Conservation (phyloP, 1,284 basidiomycete species). For the Inonotus hispidus region DNA sequence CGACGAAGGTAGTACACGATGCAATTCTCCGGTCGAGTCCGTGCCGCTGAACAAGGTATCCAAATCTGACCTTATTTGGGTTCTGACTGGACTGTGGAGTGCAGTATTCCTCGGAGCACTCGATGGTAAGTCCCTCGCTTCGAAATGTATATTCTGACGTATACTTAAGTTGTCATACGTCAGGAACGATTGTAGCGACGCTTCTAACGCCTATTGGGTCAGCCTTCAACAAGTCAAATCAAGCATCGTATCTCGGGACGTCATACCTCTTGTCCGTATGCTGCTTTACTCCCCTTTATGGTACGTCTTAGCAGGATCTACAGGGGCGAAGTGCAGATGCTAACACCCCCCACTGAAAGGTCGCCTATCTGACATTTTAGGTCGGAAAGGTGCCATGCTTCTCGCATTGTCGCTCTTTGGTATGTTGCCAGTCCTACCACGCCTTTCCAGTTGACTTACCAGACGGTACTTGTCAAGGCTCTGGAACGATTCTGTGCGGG, state of each 20-base stretch:
- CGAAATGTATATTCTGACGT: constrained; percentile 15
- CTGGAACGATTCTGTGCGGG: constrained; percentile 79
- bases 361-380: constrained; percentile 82
- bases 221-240: constrained; percentile 71
- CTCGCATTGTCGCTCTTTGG: constrained; percentile 78
- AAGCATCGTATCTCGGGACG: constrained; percentile 83
- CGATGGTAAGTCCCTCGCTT: constrained; percentile 48
- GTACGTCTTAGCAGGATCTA: constrained; percentile 34
- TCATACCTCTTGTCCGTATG: constrained; percentile 84
- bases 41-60: constrained; percentile 40
- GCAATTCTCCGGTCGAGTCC: constrained; percentile 6
- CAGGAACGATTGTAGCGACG: constrained; percentile 75
- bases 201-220: constrained; percentile 75
- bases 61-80: constrained; percentile 53
- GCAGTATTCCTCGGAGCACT: constrained; percentile 77
- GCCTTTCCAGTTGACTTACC: constrained; percentile 20
- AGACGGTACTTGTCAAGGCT: constrained; percentile 39
- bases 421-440: constrained; percentile 29
- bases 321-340: constrained; percentile 18
- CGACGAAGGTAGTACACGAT: background rate
- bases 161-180: constrained; percentile 20
- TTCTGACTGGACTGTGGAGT: constrained; percentile 71
- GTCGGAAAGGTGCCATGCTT: constrained; percentile 80
- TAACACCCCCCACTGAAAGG: constrained; percentile 43
- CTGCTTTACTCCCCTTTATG: constrained; percentile 88